Evolutionary conservation across 192 early-diverging fungal genomes (phyloP).

Genomic region (Paraglomus occultum): DNA sequence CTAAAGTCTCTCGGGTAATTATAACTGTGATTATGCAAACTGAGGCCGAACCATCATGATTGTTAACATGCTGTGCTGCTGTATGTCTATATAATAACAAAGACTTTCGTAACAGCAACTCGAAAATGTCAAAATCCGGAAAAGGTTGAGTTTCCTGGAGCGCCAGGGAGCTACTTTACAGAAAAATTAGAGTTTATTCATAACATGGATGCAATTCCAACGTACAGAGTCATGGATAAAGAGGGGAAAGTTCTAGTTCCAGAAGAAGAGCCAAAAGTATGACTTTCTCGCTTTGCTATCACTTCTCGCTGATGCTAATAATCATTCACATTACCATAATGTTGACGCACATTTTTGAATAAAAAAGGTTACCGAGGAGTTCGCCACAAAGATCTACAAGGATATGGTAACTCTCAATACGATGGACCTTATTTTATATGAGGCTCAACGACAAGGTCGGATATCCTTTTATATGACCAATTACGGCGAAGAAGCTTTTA

Average conservation of each 20-base stretch:
- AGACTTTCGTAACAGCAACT: too few species aligned
- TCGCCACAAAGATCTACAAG: slow-evolving; percentile 79
- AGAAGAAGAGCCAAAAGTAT: slow-evolving; percentile 64
- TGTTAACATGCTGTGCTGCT: too few species aligned
- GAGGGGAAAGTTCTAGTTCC: slow-evolving; percentile 75
- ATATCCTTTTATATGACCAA: slow-evolving; percentile 99
- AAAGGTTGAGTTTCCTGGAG: slow-evolving; percentile 68
- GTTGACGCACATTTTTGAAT: slow-evolving; percentile 18
- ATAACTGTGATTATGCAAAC: too few species aligned
- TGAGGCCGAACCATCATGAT: too few species aligned
- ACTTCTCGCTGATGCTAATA: too few species aligned
- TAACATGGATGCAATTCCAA: slow-evolving; percentile 70
- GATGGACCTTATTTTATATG: slow-evolving; percentile 96
- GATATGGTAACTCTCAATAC: slow-evolving; percentile 87
- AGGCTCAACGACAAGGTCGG: slow-evolving; percentile 96
- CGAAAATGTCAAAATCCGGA: slow-evolving; percentile 39
- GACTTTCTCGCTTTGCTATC: too few species aligned
- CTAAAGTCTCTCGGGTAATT: too few species aligned
- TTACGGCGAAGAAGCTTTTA: slow-evolving; percentile 96
- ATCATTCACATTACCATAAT: too few species aligned
- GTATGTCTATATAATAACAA: too few species aligned
- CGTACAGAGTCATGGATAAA: slow-evolving; percentile 92
- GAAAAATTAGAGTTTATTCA: slow-evolving; percentile 62
- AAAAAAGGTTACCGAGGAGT: slow-evolving; percentile 68
- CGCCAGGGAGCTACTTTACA: slow-evolving; percentile 60